Conservation (phyloP, 805 yeast genomes). For the Yarrowia deformans region DNA sequence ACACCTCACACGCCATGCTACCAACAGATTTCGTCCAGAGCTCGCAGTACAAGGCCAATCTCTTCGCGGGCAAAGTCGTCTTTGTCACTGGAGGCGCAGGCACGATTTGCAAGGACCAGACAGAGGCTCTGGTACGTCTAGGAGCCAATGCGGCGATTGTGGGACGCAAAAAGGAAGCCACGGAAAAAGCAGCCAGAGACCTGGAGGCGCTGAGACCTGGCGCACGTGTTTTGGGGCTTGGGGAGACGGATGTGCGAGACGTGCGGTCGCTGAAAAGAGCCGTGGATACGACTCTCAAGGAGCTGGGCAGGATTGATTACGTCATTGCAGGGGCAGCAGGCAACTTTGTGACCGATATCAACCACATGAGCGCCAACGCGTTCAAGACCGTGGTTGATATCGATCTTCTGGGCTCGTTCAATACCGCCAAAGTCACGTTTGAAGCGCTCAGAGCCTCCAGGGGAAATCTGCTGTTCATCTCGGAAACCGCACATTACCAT, state of each 20-base stretch:
- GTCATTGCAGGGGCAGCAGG: constrained; percentile 98
- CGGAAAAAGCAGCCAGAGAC: constrained; percentile 71
- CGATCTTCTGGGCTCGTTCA: constrained; percentile 86
- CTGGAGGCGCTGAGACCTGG: constrained; percentile 63
- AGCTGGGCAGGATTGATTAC: constrained; percentile 80
- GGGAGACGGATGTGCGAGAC: constrained; percentile 79
- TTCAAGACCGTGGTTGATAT: constrained; percentile 87
- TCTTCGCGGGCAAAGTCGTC: constrained; percentile 84
- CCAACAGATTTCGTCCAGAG: constrained; percentile 38
- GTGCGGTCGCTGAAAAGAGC: constrained; percentile 66
- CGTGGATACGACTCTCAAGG: constrained; percentile 66
- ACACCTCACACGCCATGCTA: neutral
- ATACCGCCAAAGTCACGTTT: constrained; percentile 84
- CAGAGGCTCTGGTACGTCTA: constrained; percentile 78
- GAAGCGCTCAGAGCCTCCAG: constrained; percentile 66
- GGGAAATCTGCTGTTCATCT: constrained; percentile 78
- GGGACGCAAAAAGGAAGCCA: constrained; percentile 75
- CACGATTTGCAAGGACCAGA: constrained; percentile 87
- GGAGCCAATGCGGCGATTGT: constrained; percentile 89
- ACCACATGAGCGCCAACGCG: constrained; percentile 80
- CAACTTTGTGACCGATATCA: constrained; percentile 82
- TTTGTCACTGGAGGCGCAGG: constrained; percentile 98
- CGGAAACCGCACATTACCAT: constrained; percentile 87
- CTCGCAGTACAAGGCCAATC: constrained; percentile 57
- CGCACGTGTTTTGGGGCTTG: constrained; percentile 72